Evolutionary conservation across 345 rosid species (phyloP), one percentile per base, ranked within the genome.

Genomic region (Aquilaria malaccensis): DNA sequence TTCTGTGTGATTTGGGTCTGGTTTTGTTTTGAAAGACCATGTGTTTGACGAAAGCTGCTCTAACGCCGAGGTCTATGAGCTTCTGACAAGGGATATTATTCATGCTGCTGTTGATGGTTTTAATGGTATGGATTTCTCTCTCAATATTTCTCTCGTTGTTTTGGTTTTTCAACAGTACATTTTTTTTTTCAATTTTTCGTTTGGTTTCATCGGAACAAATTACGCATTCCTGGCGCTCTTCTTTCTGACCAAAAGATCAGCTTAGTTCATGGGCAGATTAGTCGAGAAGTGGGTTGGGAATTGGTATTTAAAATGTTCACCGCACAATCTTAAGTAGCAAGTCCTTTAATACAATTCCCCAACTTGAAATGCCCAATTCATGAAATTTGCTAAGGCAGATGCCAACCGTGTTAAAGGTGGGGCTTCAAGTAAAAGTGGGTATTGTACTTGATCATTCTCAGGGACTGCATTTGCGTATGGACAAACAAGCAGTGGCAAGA

Each of bases 381-480:
- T 2, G 5, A 9, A 37, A 37, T 37, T 37, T 37, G 43, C 4
- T 37, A 37, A 37, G 43, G 43, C 4, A 4, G 7, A 4, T 37
- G 43, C 43, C 6, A 37, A 37, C 7, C 7, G 43, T 37, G 4
- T 37, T 37, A 4, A 37, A 37, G 43, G 3, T 37, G 43, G 43
- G 7, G 5, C 5, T 4, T 37, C 43, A 5, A 9, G 1, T 5
- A 37, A 37, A 37, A 37, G 7, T 37, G 5, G 7, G 7, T 37
- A 22, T 37, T 9, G 5, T 1, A 13, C 33, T 33, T 7, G 3
- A 9, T 32, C 10, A 3, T 59, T 46, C 50, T 2, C 57, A 89
- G 99, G 96, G 60, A 90, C 97, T 62, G 95, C 84, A 33, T 94
- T 94, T 86, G 99, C 96, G 13, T 90, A 94, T 70, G 99, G 99